Percentiles rank a stretch among this genome's conserved stretches.
Evolutionary conservation across 2,329 filamentous ascomycete genomes (phyloP).

Genomic region (Sporothrix euskadiensis): DNA sequence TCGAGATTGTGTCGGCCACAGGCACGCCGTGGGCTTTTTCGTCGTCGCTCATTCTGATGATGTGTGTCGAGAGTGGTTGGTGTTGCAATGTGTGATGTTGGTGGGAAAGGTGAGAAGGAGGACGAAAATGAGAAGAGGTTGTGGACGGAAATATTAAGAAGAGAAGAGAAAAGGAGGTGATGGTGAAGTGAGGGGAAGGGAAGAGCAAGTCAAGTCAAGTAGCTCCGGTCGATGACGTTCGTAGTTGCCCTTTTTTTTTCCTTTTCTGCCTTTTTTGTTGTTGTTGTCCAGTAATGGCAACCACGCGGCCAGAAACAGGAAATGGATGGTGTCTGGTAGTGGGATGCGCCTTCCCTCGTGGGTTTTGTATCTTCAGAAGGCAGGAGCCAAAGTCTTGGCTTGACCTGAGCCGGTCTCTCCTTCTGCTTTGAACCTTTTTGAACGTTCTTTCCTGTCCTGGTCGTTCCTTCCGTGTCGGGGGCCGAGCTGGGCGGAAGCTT

Average conservation of each 20-base stretch:
- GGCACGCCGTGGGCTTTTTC: slow-evolving; percentile 31
- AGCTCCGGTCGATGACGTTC: background rate
- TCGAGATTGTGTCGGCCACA: background rate
- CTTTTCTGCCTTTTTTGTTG: background rate
- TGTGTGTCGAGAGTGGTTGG: too few species aligned
- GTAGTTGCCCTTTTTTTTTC: slow-evolving; percentile 16
- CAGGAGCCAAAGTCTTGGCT: background rate
- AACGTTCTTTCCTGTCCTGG: background rate
- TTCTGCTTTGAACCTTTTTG: background rate
- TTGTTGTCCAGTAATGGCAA: background rate
- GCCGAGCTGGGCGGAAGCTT: background rate
- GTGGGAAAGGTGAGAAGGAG: background rate
- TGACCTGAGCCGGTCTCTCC: background rate
- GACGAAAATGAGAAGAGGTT: too few species aligned
- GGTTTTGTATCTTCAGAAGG: background rate
- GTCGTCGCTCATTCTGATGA: slow-evolving; percentile 30
- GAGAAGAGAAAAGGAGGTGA: background rate
- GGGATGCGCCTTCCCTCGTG: slow-evolving; percentile 20
- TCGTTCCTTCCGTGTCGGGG: slow-evolving; percentile 24
- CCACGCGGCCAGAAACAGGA: background rate
- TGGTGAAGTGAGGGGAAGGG: slow-evolving; percentile 4
- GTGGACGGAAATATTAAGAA: background rate
- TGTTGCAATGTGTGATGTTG: background rate
- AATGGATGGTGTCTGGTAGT: background rate
- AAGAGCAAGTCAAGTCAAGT: background rate